Evolutionary conservation across 164 flowering plant genomes (phyloP).

Genomic region (Stephania japonica): DNA sequence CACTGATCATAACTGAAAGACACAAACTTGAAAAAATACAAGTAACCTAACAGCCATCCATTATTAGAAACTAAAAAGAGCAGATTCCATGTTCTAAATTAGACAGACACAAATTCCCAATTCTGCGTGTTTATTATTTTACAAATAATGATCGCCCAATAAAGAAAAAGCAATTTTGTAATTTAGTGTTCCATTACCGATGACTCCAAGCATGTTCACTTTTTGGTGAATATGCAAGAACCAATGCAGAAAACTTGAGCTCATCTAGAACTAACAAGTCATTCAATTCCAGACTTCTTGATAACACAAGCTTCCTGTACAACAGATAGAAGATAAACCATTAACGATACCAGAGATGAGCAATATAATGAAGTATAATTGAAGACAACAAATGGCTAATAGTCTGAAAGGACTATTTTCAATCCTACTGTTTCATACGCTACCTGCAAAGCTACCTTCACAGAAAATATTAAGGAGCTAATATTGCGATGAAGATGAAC

Average conservation of each 20-base stretch:
- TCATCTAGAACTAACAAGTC: slow-evolving; percentile 45
- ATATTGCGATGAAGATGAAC: too few relatives aligned
- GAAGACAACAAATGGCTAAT: neutral
- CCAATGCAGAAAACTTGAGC: slow-evolving; percentile 56
- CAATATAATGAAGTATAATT: neutral
- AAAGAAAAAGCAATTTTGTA: neutral
- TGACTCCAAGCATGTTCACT: slow-evolving; percentile 93
- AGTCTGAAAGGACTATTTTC: neutral
- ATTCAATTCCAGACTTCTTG: slow-evolving; percentile 29
- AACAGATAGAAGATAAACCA: slow-evolving; percentile 4
- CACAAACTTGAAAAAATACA: neutral
- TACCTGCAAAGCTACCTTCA: neutral
- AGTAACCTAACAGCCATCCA: neutral
- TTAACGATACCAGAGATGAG: neutral
- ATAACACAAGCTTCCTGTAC: slow-evolving; percentile 62
- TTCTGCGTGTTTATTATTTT: neutral
- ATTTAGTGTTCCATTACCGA: slow-evolving; percentile 39
- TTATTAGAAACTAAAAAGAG: neutral
- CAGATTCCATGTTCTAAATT: neutral
- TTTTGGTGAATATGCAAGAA: slow-evolving; percentile 83
- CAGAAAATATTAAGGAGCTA: neutral
- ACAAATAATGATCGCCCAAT: neutral
- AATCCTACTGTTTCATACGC: neutral
- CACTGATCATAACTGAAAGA: neutral
- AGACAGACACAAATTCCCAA: neutral